These are phyloP conservation scores for Hyaloscypha variabilis DNA, from an alignment of 495 filamentous ascomycete genomes.

Conservation along the genomic window DNA sequence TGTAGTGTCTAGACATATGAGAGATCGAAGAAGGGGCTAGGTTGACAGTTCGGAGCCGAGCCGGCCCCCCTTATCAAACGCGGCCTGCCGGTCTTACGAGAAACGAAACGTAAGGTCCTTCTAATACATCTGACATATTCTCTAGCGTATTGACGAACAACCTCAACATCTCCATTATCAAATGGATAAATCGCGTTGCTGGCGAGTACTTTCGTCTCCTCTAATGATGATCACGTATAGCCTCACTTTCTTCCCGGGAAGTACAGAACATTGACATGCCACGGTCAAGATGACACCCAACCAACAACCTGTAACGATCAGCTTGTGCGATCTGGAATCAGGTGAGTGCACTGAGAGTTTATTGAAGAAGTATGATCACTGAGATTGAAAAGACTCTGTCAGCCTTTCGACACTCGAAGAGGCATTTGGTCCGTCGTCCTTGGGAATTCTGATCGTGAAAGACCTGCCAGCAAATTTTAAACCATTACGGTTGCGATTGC, in stretches of 20 bases:
- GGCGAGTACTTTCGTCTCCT: background rate
- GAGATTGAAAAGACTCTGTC: background rate
- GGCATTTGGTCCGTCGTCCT: background rate
- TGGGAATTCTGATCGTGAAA: constrained; percentile 1
- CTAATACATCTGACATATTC: no score
- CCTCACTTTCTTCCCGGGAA: background rate
- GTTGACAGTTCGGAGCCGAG: no score
- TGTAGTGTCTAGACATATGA: no score
- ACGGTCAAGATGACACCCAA: background rate
- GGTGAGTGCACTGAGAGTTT: background rate
- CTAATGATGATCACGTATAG: background rate
- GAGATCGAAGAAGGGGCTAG: no score
- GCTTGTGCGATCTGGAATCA: background rate
- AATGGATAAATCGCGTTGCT: no score
- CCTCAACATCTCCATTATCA: no score
- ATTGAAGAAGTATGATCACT: background rate
- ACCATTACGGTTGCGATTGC: background rate
- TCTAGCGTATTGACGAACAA: no score
- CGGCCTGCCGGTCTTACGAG: no score
- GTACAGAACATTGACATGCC: background rate
- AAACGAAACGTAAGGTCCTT: no score
- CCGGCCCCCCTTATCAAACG: no score
- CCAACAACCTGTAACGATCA: background rate
- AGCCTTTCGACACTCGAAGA: background rate
- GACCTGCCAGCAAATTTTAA: background rate